Evolutionary conservation across 176 grass and related monocot genomes (phyloP).

Genomic region (Ananas comosus): DNA sequence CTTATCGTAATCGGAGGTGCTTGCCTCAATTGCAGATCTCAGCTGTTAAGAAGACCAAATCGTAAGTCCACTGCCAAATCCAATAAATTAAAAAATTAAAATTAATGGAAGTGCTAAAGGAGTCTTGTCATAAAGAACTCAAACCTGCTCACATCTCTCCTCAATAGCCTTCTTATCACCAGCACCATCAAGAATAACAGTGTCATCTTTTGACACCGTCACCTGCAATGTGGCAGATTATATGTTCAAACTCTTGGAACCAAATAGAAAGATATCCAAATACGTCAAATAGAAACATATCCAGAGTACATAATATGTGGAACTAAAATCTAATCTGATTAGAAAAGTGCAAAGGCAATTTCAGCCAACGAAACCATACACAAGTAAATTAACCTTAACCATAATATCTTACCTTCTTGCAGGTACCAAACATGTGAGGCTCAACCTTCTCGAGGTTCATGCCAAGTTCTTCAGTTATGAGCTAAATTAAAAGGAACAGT

Average conservation of each 20-base stretch:
- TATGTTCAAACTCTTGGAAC: neutral
- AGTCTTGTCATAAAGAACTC: constrained; percentile 1
- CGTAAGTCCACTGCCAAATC: neutral
- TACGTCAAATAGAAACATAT: no score
- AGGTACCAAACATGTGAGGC: constrained; percentile 40
- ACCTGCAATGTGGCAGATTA: constrained; percentile 29
- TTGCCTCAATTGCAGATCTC: constrained; percentile 50
- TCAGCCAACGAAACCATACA: neutral
- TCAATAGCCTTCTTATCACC: constrained; percentile 52
- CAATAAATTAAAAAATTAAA: neutral
- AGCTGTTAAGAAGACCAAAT: constrained; percentile 30
- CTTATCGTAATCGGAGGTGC: constrained; percentile 52
- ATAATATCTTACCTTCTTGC: constrained; percentile 56
- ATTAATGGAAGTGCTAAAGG: neutral
- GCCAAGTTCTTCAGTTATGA: constrained; percentile 53
- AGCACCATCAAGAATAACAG: constrained; percentile 48
- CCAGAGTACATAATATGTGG: no score
- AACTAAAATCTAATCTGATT: neutral
- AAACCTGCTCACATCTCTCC: constrained; percentile 47
- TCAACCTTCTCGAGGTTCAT: constrained; percentile 54
- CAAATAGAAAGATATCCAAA: neutral
- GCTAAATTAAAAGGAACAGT: neutral
- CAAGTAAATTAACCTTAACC: neutral
- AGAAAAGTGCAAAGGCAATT: neutral
- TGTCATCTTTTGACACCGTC: constrained; percentile 52